phyloP scores from a whole-genome alignment of 495 filamentous ascomycete species.

The Parachaetomium inaequale region DNA sequence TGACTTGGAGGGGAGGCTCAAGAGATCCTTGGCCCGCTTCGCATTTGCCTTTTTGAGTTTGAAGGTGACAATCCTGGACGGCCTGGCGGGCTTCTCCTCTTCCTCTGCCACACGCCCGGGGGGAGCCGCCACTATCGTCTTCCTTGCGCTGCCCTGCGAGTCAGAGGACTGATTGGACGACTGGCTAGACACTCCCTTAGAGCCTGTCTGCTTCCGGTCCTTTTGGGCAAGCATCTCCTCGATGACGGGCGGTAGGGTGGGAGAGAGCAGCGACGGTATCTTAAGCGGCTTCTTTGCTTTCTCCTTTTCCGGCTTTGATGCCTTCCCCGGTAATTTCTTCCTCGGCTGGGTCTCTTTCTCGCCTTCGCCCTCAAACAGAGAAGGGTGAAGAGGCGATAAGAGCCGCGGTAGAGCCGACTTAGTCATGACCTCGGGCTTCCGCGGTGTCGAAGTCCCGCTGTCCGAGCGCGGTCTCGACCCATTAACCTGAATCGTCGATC shows the following conservation, averaged over 20 bases:
- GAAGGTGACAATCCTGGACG: constrained; percentile 30
- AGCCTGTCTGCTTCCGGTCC: constrained; percentile 32
- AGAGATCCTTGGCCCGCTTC: constrained; percentile 42
- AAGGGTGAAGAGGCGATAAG: constrained; percentile 43
- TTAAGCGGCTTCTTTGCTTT: constrained; percentile 28
- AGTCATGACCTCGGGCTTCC: constrained; percentile 31
- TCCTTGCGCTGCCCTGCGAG: constrained; percentile 39
- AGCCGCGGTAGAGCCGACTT: constrained; percentile 37
- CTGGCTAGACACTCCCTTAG: constrained; percentile 33
- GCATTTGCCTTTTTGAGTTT: constrained; percentile 43
- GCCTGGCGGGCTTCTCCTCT: constrained; percentile 29
- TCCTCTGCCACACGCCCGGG: constrained; percentile 25
- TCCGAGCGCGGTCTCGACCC: constrained; percentile 33
- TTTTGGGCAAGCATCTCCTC: constrained; percentile 38
- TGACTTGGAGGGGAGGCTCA: constrained; percentile 42
- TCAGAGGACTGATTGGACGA: constrained; percentile 33
- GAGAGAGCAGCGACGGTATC: constrained; percentile 46
- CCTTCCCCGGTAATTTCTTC: constrained; percentile 36
- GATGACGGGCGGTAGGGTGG: constrained; percentile 45
- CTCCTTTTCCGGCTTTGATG: constrained; percentile 28
- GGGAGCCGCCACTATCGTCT: constrained; percentile 30
- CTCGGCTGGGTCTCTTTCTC: constrained; percentile 26
- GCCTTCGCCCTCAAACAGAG: constrained; percentile 31
- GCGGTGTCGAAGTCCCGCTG: constrained; percentile 35
- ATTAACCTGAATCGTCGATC: constrained; percentile 43